A percentile compares a stretch with the other conserved stretches of the same genome.
These are phyloP conservation scores for Lichtheimia corymbifera DNA, from an alignment of 371 early-diverging fungal genomes.

Conservation along the genomic window DNA sequence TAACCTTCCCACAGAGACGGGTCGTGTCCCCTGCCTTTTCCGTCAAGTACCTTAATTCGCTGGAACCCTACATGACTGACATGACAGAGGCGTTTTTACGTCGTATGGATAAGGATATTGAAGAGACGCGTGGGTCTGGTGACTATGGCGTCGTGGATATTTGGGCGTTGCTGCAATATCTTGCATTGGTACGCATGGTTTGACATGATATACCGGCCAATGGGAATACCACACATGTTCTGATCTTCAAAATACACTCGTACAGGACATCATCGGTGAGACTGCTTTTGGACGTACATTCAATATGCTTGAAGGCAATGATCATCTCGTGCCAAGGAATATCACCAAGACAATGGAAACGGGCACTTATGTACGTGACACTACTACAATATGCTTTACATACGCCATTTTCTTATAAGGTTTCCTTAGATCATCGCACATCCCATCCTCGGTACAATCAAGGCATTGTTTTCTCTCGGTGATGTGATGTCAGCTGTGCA, in stretches of 20 bases:
- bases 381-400: background rate
- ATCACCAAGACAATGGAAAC: slow-evolving; percentile 1
- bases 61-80: slow-evolving; percentile 34
- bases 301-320: slow-evolving; percentile 42
- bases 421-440: slow-evolving; percentile 6
- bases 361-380: background rate
- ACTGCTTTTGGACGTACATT: slow-evolving; percentile 45
- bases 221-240: too few species aligned
- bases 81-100: slow-evolving; percentile 20
- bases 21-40: slow-evolving; percentile 49
- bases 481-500: too few species aligned
- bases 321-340: slow-evolving; percentile 29
- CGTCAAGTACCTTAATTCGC: slow-evolving; percentile 35
- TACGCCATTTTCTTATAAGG: background rate
- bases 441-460: slow-evolving; percentile 4
- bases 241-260: too few species aligned
- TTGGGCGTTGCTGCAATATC: slow-evolving; percentile 35
- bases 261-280: slow-evolving; percentile 44
- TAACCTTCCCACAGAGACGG: slow-evolving; percentile 26
- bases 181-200: slow-evolving; percentile 19
- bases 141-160: slow-evolving; percentile 29
- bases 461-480: background rate
- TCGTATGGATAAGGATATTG: slow-evolving; percentile 22
- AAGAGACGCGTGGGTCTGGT: slow-evolving; percentile 3
- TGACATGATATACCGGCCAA: too few species aligned